Base-by-base conservation (phyloP, 2,329 filamentous ascomycete species). In the Camillea tinctor region DNA sequence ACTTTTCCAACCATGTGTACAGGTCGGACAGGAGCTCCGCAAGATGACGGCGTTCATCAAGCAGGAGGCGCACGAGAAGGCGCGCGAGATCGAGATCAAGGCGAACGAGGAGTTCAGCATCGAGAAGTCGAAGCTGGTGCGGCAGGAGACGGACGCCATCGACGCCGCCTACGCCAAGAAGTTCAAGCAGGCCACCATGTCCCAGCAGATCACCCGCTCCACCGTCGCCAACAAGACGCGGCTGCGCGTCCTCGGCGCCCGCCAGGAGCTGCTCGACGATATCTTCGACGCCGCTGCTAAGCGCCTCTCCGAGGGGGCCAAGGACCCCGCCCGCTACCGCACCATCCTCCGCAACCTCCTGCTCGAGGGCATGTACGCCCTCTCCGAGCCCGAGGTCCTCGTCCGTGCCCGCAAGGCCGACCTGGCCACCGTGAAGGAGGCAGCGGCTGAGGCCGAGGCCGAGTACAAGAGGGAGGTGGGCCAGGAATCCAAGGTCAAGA, bases 1-100 rank as follows among this genome's bases (percentile, higher is more conserved):
- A 54, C 1, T 19, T 44, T 51, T 48, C 24, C 19, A 56, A 57
- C n/a, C 13, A 22, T 19, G 44, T n/a, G 64, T 54, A 65, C 76
- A 98, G 93, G 95, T 99, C 85, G 89, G 91, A 80, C 89, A 92
- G 80, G 95, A 99, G 88, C 91, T 99, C 80, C 93, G 92, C 85
- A 99, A 99, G 87, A 99, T 99, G 95, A 98, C 95, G 62, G 94
- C 93, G 75, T 99, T 99, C 87, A 99, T 99, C 88, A 92, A 93
- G 79, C 95, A 98, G 81, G 95, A 99, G 82, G 95, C 95, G 61
- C 86, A 90, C 73, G 95, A 99, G 77, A 99, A 99, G 81, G 93
- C 93, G 72, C 91, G 91, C 75, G 95, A 99, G 80, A 98, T 99
- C 79, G 88, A 95, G 74, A 90, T 98, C 81, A 98, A 98, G 81